phyloP scores from a whole-genome alignment of 257 asterid species.

The Paulownia fortunei region DNA sequence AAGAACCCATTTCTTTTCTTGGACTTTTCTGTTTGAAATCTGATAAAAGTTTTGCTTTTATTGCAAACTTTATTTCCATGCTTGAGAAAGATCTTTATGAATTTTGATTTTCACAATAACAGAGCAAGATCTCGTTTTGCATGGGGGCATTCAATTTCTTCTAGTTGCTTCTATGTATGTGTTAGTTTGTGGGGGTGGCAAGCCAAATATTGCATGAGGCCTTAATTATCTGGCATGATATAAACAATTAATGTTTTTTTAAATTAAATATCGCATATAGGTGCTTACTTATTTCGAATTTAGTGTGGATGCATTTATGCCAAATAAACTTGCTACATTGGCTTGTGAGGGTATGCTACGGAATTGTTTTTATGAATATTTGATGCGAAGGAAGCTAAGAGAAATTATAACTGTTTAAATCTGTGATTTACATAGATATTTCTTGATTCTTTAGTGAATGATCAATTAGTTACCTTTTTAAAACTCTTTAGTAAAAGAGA shows the following conservation, averaged over 20 bases:
- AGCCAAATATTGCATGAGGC: background rate
- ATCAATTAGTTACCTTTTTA: too few species aligned
- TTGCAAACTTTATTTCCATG: background rate
- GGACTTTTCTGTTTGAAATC: background rate
- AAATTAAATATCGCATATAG: background rate
- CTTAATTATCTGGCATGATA: background rate
- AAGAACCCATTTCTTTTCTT: background rate
- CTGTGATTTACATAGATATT: background rate
- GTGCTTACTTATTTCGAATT: background rate
- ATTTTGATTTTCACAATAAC: background rate
- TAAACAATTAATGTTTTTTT: background rate
- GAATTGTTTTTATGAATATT: background rate
- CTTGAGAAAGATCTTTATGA: background rate
- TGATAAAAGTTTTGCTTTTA: background rate
- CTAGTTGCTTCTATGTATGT: background rate
- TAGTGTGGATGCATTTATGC: background rate
- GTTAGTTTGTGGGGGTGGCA: background rate
- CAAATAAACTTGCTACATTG: background rate
- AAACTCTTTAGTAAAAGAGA: too few species aligned
- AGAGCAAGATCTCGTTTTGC: background rate
- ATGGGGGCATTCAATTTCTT: background rate
- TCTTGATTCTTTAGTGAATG: too few species aligned
- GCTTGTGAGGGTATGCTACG: background rate
- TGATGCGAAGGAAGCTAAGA: background rate
- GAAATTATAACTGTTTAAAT: background rate